Conservation (phyloP, 2,329 filamentous ascomycete genomes). For the Verticillium longisporum region DNA sequence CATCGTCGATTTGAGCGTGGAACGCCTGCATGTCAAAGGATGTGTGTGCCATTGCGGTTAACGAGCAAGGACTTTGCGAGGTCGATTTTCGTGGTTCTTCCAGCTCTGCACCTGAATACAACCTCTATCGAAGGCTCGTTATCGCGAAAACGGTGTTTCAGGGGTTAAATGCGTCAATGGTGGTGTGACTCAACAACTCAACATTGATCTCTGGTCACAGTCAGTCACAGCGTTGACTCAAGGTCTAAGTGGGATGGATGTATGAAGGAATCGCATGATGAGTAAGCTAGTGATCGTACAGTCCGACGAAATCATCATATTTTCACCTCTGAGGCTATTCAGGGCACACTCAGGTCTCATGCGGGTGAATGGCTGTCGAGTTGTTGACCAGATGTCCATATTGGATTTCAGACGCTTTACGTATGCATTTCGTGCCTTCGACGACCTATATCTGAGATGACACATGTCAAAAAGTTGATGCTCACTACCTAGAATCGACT, state of each 20-base stretch:
- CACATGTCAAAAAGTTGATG: too few relatives aligned
- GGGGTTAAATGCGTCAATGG: neutral
- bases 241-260: neutral
- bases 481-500: too few relatives aligned
- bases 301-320: too few relatives aligned
- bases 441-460: too few relatives aligned
- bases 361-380: too few relatives aligned
- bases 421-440: too few relatives aligned
- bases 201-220: neutral
- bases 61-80: neutral
- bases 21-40: neutral
- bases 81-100: neutral
- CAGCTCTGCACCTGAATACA: neutral
- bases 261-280: neutral
- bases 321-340: too few relatives aligned
- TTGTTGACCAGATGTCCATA: too few relatives aligned
- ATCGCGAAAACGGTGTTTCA: neutral
- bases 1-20: slow-evolving; percentile 7
- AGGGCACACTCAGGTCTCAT: too few relatives aligned
- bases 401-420: too few relatives aligned
- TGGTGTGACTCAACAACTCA: neutral
- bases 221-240: too few relatives aligned
- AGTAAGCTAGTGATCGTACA: neutral
- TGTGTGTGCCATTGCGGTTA: neutral
- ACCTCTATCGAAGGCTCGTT: neutral